phyloP scores from a whole-genome alignment of 352 stramenopile species.

The Globisporangium rhizosaccharum region DNA sequence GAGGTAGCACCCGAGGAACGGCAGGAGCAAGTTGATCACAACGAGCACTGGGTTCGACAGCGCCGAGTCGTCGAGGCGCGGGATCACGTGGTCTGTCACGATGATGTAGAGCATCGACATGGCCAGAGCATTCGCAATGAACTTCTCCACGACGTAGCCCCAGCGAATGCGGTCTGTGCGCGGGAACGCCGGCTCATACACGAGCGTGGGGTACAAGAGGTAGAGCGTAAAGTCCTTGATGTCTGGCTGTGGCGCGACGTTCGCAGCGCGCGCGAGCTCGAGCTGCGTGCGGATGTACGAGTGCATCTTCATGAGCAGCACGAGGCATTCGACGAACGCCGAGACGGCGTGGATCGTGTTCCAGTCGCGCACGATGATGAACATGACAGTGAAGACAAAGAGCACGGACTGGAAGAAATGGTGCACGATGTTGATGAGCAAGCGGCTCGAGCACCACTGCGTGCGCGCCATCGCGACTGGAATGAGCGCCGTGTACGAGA shows the following conservation, averaged over 20 bases:
- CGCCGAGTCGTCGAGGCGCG: slow-evolving; percentile 69
- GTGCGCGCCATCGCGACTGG: slow-evolving; percentile 64
- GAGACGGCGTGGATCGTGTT: slow-evolving; percentile 69
- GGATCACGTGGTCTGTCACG: slow-evolving; percentile 86
- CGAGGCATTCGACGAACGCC: slow-evolving; percentile 67
- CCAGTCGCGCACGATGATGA: slow-evolving; percentile 71
- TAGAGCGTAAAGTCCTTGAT: slow-evolving; percentile 69
- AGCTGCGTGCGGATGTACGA: slow-evolving; percentile 77
- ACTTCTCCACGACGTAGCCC: slow-evolving; percentile 79
- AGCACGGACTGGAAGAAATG: slow-evolving; percentile 66
- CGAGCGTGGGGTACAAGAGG: slow-evolving; percentile 84
- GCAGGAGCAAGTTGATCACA: slow-evolving; percentile 84
- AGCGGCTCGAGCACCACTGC: slow-evolving; percentile 23
- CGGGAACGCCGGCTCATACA: slow-evolving; percentile 93
- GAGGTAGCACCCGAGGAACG: slow-evolving; percentile 93
- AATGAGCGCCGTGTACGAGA: slow-evolving; percentile 66
- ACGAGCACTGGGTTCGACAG: slow-evolving; percentile 50
- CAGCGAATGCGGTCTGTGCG: slow-evolving; percentile 76
- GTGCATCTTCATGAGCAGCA: slow-evolving; percentile 83
- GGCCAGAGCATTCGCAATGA: slow-evolving; percentile 68
- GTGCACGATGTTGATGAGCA: slow-evolving; percentile 66
- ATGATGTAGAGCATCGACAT: slow-evolving; percentile 89
- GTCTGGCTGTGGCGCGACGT: slow-evolving; percentile 20
- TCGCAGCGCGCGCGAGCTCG: slow-evolving; percentile 37
- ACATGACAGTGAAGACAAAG: slow-evolving; percentile 61